A percentile compares a stretch with the other conserved stretches of the same genome.
Conservation (phyloP, 306 rosid species). For the Vicia villosa region DNA sequence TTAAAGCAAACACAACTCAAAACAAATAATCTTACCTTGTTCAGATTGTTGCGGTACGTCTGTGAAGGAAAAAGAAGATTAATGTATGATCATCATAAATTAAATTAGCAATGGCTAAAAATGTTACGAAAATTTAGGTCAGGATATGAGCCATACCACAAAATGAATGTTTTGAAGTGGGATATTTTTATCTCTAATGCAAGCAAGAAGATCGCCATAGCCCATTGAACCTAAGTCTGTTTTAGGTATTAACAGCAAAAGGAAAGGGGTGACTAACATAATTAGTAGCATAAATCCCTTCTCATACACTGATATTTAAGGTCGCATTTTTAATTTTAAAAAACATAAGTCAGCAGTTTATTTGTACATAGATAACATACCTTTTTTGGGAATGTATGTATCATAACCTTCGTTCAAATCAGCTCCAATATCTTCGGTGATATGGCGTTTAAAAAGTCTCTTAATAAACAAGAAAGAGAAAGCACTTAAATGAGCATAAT, state of each 20-base stretch:
- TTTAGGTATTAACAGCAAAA: constrained; percentile 30
- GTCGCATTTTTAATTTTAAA: constrained; percentile 14
- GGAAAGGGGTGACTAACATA: constrained; percentile 11
- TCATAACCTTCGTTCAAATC: constrained; percentile 85
- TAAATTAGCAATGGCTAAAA: constrained; percentile 19
- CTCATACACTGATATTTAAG: constrained; percentile 20
- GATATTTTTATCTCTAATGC: constrained; percentile 79
- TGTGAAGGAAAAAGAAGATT: constrained; percentile 43
- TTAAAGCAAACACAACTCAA: background rate
- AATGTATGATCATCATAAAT: constrained; percentile 34
- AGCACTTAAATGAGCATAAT: constrained; percentile 19
- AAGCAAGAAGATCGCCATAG: constrained; percentile 87
- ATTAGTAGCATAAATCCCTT: constrained; percentile 25
- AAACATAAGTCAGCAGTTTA: background rate
- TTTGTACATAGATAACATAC: constrained; percentile 34
- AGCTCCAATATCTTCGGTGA: constrained; percentile 89
- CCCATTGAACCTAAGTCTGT: constrained; percentile 91
- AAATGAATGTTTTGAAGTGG: constrained; percentile 92
- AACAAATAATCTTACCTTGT: constrained; percentile 67
- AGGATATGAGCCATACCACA: constrained; percentile 65
- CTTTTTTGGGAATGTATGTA: constrained; percentile 74
- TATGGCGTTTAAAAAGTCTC: constrained; percentile 94
- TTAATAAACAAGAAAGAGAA: constrained; percentile 41
- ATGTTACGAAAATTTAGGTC: constrained; percentile 14
- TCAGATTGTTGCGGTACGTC: constrained; percentile 93